Evolutionary conservation across 169 alveolate genomes (phyloP).

Genomic region (Cardiosporidium cionae): DNA sequence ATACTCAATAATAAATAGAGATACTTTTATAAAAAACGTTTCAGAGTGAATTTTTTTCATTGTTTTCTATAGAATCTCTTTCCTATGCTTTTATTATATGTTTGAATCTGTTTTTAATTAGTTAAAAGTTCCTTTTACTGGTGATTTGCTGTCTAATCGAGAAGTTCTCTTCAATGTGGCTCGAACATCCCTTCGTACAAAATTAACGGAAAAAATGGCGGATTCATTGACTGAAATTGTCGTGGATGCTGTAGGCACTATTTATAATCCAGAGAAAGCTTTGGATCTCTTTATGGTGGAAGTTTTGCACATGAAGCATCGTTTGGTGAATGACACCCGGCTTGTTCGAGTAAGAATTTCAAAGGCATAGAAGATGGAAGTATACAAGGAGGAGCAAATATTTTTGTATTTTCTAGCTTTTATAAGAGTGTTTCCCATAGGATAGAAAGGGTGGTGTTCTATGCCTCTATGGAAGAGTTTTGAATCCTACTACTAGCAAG

Average conservation of each 20-base stretch:
- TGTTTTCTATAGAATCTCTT: too few relatives aligned
- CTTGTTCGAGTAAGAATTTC: constrained; percentile 59
- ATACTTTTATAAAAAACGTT: too few relatives aligned
- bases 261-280: constrained; percentile 52
- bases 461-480: too few relatives aligned
- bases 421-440: too few relatives aligned
- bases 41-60: too few relatives aligned
- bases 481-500: too few relatives aligned
- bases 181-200: constrained; percentile 86
- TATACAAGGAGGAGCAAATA: too few relatives aligned
- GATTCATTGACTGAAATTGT: constrained; percentile 87
- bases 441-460: too few relatives aligned
- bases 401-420: too few relatives aligned
- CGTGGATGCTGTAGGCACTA: constrained; percentile 79
- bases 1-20: too few relatives aligned
- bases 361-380: too few relatives aligned
- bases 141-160: constrained; percentile 2
- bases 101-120: background rate
- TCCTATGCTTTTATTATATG: too few relatives aligned
- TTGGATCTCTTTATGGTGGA: constrained; percentile 97
- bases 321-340: constrained; percentile 88
- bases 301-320: constrained; percentile 93
- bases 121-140: background rate
- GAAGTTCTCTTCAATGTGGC: constrained; percentile 85
- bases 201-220: constrained; percentile 76